phyloP scores from a whole-genome alignment of 306 rosid genomes.

The Trifolium subterraneum region DNA sequence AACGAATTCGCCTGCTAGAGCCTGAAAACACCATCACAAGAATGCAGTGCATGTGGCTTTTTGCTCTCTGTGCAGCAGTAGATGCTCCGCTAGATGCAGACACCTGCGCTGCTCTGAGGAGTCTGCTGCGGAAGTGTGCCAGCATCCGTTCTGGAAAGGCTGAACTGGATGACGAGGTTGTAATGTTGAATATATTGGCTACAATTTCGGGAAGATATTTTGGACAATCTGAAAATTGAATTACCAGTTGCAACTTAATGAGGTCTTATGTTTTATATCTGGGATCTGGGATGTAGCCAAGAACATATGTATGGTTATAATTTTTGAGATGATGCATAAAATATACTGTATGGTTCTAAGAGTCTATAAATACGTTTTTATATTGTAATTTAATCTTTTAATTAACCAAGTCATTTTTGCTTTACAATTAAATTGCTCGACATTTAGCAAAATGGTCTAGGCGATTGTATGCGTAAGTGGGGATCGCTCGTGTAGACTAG shows the following conservation, averaged over 20 bases:
- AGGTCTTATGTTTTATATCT: not conserved
- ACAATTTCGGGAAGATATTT: conserved; percentile 78
- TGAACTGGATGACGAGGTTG: conserved; percentile 66
- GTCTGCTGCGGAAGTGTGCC: conserved; percentile 85
- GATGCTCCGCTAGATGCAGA: conserved; percentile 80
- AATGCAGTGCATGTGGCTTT: conserved; percentile 77
- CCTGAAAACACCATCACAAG: conserved; percentile 46
- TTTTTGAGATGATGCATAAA: not conserved
- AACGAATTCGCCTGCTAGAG: conserved; percentile 57
- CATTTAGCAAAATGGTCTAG: not conserved
- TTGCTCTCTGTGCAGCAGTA: conserved; percentile 77
- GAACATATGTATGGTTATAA: conserved; percentile 11
- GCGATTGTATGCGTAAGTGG: no score
- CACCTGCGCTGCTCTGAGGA: conserved; percentile 68
- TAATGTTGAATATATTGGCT: conserved; percentile 77
- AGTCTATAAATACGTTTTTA: not conserved
- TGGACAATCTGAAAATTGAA: conserved; percentile 65
- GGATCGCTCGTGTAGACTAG: no score
- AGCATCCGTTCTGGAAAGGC: conserved; percentile 68
- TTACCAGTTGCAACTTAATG: not conserved
- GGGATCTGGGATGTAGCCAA: conserved; percentile 22
- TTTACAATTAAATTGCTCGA: not conserved
- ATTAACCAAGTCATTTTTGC: not conserved
- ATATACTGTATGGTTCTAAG: not conserved
- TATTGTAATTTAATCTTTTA: not conserved